Percentiles rank a stretch among this genome's conserved stretches.
phyloP scores from a whole-genome alignment of 768 basidiomycete genomes.

The Tricholoma sp. region DNA sequence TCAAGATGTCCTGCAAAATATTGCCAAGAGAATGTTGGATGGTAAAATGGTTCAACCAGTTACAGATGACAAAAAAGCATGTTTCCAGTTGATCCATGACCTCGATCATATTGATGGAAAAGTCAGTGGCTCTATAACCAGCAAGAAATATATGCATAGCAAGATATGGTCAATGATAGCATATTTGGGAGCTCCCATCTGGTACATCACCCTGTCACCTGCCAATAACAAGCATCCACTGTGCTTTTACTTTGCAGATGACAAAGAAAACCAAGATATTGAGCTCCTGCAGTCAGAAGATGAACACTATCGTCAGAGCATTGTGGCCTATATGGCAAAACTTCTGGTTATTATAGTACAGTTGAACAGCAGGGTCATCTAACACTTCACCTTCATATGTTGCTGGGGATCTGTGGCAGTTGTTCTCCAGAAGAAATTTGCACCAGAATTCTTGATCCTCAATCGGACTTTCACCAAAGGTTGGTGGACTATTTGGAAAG shows the following conservation, averaged over 20 bases:
- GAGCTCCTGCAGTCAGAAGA: neutral
- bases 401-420: slow-evolving; percentile 28
- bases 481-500: slow-evolving; percentile 28
- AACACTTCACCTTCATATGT: slow-evolving; percentile 19
- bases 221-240: slow-evolving; percentile 1
- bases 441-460: slow-evolving; percentile 16
- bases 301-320: no score
- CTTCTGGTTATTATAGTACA: neutral
- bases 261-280: neutral
- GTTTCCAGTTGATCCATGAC: slow-evolving; percentile 4
- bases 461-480: slow-evolving; percentile 16
- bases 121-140: slow-evolving; percentile 19
- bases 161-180: slow-evolving; percentile 17
- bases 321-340: neutral
- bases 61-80: neutral
- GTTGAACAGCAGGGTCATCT: slow-evolving; percentile 29
- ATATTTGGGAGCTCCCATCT: slow-evolving; percentile 23
- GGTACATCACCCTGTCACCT: slow-evolving; percentile 30
- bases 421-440: slow-evolving; percentile 26
- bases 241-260: neutral
- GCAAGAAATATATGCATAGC: slow-evolving; percentile 19
- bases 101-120: slow-evolving; percentile 14
- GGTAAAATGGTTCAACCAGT: neutral
- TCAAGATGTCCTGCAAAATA: slow-evolving; percentile 2
- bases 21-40: slow-evolving; percentile 3